Conservation (phyloP, 306 rosid species). For the Sicyos edulis region DNA sequence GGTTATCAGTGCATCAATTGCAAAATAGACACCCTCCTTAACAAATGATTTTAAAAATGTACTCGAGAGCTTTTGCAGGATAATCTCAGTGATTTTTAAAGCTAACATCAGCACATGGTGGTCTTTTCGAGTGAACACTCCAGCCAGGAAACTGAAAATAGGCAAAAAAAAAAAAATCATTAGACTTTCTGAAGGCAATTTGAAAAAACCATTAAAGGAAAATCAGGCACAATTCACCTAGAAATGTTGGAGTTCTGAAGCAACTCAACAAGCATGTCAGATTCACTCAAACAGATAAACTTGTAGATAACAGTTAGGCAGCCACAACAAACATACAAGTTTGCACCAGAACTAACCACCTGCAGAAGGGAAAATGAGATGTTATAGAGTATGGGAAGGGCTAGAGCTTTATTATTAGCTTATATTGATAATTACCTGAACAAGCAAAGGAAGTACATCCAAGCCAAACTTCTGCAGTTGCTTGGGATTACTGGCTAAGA, state of each 20-base stretch:
- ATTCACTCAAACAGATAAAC: constrained; percentile 59
- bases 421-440: constrained; percentile 57
- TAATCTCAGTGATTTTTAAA: constrained; percentile 66
- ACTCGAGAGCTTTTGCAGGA: constrained; percentile 68
- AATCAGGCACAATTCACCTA: constrained; percentile 50
- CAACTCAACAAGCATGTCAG: constrained; percentile 67
- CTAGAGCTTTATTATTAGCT: constrained; percentile 10
- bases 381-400: constrained; percentile 17
- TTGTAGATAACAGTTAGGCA: constrained; percentile 76
- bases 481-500: constrained; percentile 49
- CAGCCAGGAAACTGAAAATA: constrained; percentile 77
- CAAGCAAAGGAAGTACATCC: constrained; percentile 72
- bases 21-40: constrained; percentile 91
- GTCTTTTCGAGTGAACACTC: constrained; percentile 90
- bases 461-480: constrained; percentile 65
- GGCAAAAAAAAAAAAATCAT: constrained; percentile 25
- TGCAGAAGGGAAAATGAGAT: constrained; percentile 28
- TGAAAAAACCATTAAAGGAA: constrained; percentile 20
- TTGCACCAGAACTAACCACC: constrained; percentile 96
- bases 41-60: constrained; percentile 60
- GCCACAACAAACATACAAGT: constrained; percentile 71
- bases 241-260: constrained; percentile 68
- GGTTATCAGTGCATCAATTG: constrained; percentile 61
- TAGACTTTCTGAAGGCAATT: constrained; percentile 27
- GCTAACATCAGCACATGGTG: constrained; percentile 73